Evolutionary conservation across 1,284 basidiomycete genomes (phyloP), one percentile per base, ranked within the genome.

Genomic region (Ceratobasidium sp.): DNA sequence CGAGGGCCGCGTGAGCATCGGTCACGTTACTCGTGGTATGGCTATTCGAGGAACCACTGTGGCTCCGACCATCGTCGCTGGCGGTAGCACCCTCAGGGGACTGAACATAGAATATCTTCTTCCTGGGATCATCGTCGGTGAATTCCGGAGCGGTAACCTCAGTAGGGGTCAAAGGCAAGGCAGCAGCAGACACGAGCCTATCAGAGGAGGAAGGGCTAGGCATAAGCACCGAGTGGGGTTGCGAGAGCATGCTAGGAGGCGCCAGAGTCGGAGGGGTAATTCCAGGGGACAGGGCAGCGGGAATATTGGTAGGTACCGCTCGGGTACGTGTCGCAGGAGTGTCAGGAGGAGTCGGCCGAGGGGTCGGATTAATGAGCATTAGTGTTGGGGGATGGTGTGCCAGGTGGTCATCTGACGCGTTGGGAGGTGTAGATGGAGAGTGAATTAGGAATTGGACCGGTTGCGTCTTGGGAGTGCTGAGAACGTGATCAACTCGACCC

Each of bases 301-400:
- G 73, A 36, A 56, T 66, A 36, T 62, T 48, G 67, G 64, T 54
- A 57, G 53, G 45, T 27, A 53, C 59, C 15, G 57, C 54, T 64
- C 57, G 41, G 50, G 72, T 44, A 48, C 73, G 62, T 87, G 88
- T 6, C 36, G 67, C 54, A 36, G 89, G 89, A 1, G 89, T 89
- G 1, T 88, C 75, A 54, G 77, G 77, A 33, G 77, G 77, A 14
- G 77, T 78, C 17, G 76, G 88, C 79, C 87, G 88, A 8, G 86
- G 86, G 1, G 87, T 87, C 15, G 86, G 85, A 66, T 89, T 87
- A 9, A 89, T 87, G 41, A 90, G 84, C 19, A 89, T 85, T 11
- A 78, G 51, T 1, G 75, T 66, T 31, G 76, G 76, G 76, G 60
- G 27, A 71, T 56, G 63, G 69, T 62, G 71, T 74, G 74, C 75